phyloP scores from a whole-genome alignment of 371 early-diverging fungal genomes.

The Apophysomyces ossiformis region DNA sequence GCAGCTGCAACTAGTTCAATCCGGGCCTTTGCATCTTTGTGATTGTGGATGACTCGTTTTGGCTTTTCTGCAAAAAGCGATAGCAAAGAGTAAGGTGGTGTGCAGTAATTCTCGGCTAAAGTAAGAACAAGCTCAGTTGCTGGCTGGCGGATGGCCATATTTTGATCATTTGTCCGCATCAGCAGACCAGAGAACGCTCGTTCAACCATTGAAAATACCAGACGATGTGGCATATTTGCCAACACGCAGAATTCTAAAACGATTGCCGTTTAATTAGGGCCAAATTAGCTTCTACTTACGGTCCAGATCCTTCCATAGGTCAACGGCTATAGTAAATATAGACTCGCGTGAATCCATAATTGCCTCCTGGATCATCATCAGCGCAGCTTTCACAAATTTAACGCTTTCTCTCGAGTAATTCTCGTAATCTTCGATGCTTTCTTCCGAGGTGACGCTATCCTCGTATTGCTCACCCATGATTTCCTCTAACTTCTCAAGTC shows the following conservation, averaged over 20 bases:
- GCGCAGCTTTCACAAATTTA: constrained; percentile 56
- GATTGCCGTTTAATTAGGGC: background rate
- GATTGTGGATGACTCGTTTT: constrained; percentile 38
- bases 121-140: constrained; percentile 55
- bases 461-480: constrained; percentile 14
- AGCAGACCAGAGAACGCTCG: constrained; percentile 59
- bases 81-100: constrained; percentile 53
- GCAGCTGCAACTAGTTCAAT: constrained; percentile 61
- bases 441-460: constrained; percentile 5
- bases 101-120: constrained; percentile 57
- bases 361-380: constrained; percentile 62
- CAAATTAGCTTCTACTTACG: constrained; percentile 39
- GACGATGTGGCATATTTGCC: constrained; percentile 34
- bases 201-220: constrained; percentile 49
- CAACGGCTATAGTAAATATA: constrained; percentile 50
- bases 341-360: constrained; percentile 72
- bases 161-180: constrained; percentile 64
- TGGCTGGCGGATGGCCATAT: constrained; percentile 59
- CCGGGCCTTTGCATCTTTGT: constrained; percentile 40
- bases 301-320: constrained; percentile 61
- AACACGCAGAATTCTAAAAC: constrained; percentile 43
- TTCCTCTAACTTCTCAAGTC: constrained; percentile 16
- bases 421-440: constrained; percentile 17
- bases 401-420: constrained; percentile 14
- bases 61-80: constrained; percentile 55